Conservation (phyloP, 164 flowering plant species). For the Piper longum region DNA sequence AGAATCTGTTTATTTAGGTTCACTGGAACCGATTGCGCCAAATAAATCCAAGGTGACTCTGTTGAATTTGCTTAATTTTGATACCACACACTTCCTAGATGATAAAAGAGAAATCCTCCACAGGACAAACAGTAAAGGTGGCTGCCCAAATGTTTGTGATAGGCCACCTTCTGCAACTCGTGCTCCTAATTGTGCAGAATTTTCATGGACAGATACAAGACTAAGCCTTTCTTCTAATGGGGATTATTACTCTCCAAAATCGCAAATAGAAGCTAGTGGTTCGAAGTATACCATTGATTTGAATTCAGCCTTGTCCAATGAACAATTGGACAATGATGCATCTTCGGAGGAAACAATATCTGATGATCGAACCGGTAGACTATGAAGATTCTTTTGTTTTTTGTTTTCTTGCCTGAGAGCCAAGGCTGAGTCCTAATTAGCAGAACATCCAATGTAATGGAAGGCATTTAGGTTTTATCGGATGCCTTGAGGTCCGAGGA, state of each 20-base stretch:
- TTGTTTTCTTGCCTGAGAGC: not conserved
- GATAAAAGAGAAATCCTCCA: not conserved
- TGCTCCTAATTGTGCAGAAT: conserved; percentile 2
- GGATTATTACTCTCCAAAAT: conserved; percentile 4
- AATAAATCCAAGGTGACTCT: conserved; percentile 7
- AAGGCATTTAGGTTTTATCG: too few species aligned
- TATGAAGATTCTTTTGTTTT: not conserved
- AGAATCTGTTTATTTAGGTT: conserved; percentile 9
- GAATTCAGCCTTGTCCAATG: conserved; percentile 2
- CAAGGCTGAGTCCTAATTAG: not conserved
- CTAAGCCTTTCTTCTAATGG: conserved; percentile 3
- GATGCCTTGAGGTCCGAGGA: too few species aligned
- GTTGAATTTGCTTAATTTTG: conserved; percentile 6
- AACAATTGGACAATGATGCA: conserved; percentile 28
- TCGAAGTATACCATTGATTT: conserved; percentile 5
- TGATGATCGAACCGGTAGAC: conserved; percentile 33
- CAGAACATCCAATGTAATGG: too few species aligned
- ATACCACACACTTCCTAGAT: conserved; percentile 3
- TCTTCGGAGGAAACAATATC: conserved; percentile 67
- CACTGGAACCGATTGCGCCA: conserved; percentile 6
- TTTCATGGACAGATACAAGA: conserved; percentile 6
- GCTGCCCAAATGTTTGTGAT: conserved; percentile 6
- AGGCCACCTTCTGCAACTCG: conserved; percentile 2
- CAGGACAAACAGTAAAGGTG: conserved; percentile 3
- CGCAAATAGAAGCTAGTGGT: not conserved